Evolutionary conservation across 2,329 filamentous ascomycete species (phyloP).

Genomic region (Didymella segeticola): DNA sequence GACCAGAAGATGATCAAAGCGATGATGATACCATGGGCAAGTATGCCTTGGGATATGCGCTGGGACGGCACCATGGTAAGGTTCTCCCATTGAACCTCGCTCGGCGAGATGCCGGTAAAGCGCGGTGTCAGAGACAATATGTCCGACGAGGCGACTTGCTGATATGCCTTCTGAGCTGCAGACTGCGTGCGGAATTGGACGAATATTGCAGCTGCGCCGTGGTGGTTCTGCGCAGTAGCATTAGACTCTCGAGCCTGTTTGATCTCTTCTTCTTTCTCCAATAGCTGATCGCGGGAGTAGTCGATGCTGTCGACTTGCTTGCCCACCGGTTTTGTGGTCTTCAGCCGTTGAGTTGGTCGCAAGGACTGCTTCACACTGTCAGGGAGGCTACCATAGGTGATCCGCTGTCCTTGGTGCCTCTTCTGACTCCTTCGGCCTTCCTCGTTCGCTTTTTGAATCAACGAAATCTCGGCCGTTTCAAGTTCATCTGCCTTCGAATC

Average conservation of each 20-base stretch:
- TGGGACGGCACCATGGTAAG: slow-evolving; percentile 83
- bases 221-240: slow-evolving; percentile 60
- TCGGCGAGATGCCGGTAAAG: slow-evolving; percentile 81
- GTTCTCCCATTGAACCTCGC: slow-evolving; percentile 87
- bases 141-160: slow-evolving; percentile 55
- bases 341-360: slow-evolving; percentile 46
- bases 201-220: slow-evolving; percentile 79
- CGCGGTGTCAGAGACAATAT: slow-evolving; percentile 81
- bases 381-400: slow-evolving; percentile 58
- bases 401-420: slow-evolving; percentile 59
- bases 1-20: slow-evolving; percentile 88
- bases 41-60: slow-evolving; percentile 77
- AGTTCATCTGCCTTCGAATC: slow-evolving; percentile 81
- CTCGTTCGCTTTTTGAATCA: slow-evolving; percentile 80
- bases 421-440: slow-evolving; percentile 68
- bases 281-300: slow-evolving; percentile 81
- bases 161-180: slow-evolving; percentile 84
- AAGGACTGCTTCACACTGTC: slow-evolving; percentile 69
- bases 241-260: slow-evolving; percentile 72
- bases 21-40: slow-evolving; percentile 74
- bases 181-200: slow-evolving; percentile 86
- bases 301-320: slow-evolving; percentile 95
- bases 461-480: slow-evolving; percentile 83
- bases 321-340: slow-evolving; percentile 64
- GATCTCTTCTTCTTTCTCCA: slow-evolving; percentile 75